phyloP scores from a whole-genome alignment of 768 basidiomycete genomes.

The Auricularia sp. region DNA sequence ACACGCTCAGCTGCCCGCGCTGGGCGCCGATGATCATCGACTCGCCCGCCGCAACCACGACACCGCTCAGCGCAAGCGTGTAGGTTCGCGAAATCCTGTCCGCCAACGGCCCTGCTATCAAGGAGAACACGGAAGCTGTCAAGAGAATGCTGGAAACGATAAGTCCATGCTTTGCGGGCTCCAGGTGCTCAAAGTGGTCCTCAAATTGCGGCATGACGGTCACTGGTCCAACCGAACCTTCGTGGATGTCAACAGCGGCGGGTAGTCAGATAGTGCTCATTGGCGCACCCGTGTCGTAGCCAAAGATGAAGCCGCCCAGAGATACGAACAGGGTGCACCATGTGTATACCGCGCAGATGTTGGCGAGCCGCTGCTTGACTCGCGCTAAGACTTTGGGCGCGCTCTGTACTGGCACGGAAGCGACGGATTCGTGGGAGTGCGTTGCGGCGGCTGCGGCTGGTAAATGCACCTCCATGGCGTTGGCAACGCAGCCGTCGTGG shows the following conservation, averaged over 20 bases:
- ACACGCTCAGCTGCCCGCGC: slow-evolving; percentile 23
- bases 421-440: too few species aligned
- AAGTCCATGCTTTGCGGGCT: slow-evolving; percentile 31
- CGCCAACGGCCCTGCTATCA: slow-evolving; percentile 32
- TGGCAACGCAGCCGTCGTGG: too few species aligned
- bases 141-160: slow-evolving; percentile 34
- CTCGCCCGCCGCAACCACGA: slow-evolving; percentile 33
- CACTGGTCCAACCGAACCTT: slow-evolving; percentile 30
- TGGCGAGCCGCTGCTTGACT: not conserved
- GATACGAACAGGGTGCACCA: slow-evolving; percentile 22
- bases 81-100: slow-evolving; percentile 37
- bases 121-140: slow-evolving; percentile 30
- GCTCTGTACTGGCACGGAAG: too few species aligned
- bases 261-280: not conserved
- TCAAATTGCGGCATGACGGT: slow-evolving; percentile 38
- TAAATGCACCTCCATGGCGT: too few species aligned
- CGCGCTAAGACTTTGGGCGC: too few species aligned
- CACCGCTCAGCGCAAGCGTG: slow-evolving; percentile 32
- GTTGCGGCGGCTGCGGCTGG: too few species aligned
- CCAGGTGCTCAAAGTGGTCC: slow-evolving; percentile 25
- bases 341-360: slow-evolving; percentile 12
- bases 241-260: not conserved
- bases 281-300: slow-evolving; percentile 23
- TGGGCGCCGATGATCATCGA: slow-evolving; percentile 25
- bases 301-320: slow-evolving; percentile 26